phyloP scores from a whole-genome alignment of 2,329 filamentous ascomycete species.

The Phialocephala sp. region DNA sequence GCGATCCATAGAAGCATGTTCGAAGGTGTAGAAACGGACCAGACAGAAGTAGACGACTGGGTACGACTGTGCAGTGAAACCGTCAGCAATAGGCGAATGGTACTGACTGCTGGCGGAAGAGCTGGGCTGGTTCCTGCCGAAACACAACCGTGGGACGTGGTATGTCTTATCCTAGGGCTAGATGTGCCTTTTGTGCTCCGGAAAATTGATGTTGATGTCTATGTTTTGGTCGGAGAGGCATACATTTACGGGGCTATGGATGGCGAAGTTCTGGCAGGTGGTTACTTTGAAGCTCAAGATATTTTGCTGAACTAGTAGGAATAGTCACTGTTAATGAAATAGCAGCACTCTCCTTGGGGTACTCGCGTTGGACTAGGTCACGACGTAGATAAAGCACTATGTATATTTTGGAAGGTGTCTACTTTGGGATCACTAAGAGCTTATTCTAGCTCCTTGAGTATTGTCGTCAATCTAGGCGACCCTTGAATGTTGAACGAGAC shows the following conservation, averaged over 20 bases:
- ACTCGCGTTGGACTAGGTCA: not conserved
- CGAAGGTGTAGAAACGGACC: not conserved
- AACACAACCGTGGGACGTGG: not conserved
- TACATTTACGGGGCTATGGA: not conserved
- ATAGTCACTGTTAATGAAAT: not conserved
- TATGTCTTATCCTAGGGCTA: not conserved
- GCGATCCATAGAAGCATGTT: not conserved
- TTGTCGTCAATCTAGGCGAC: too few species aligned
- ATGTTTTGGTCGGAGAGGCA: not conserved
- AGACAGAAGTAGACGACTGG: not conserved
- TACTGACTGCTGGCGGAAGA: not conserved
- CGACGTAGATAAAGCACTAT: not conserved
- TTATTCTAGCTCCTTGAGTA: too few species aligned
- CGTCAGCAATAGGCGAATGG: not conserved
- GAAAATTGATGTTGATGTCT: not conserved
- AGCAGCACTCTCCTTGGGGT: not conserved
- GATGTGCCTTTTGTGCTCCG: not conserved
- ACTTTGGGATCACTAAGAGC: too few species aligned
- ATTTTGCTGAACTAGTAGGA: not conserved
- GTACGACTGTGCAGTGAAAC: not conserved
- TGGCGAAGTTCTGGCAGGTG: not conserved
- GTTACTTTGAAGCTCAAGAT: not conserved
- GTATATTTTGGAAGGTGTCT: too few species aligned
- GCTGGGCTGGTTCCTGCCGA: not conserved
- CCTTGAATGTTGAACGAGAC: too few species aligned